Evolutionary conservation across 2,329 filamentous ascomycete genomes (phyloP), one percentile per base, ranked within the genome.

Genomic region (Colletotrichum horii): DNA sequence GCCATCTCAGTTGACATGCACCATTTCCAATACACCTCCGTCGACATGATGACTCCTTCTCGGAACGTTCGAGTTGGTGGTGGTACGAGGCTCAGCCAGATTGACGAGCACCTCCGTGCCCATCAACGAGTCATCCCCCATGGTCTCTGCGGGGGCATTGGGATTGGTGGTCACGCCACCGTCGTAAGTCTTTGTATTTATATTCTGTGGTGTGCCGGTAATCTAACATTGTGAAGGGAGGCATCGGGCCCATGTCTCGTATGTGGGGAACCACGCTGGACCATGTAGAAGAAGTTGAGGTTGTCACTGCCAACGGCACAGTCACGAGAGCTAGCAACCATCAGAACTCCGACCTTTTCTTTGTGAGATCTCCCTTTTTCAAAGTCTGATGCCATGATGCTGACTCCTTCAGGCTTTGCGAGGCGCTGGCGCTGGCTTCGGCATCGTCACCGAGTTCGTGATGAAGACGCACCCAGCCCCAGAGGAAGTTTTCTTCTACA

Each of bases 201-300:
- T 22, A 12, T 15, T 52, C n/a, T 52, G 12, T 22, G n/a, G 2
- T 38, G 19, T 8, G 9, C 8, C n/a, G 2, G 58, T 61, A 4
- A 22, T 34, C 56, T 70, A 15, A 68, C 34, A 8, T 9, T 11
- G 4, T 65, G 15, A 74, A 91, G 87, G 90, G 91, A 58, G 91
- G 90, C 2, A 85, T 91, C 4, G 91, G 91, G 0, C 88, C 89
- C 12, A 86, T 87, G 77, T 91, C 90, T 9, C 85, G 90, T 19
- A 90, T 90, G 87, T 92, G 90, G 89, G 90, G 90, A 66, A 85
- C 85, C 3, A 85, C 87, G 9, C 83, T 92, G 3, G 90, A 92
- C 78, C 89, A 91, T 38, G 82, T 92, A 26, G 70, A 90, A 34
- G 88, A 88, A 77, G 48, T 77, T 26, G 78, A 83, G 43, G 80